Percentiles rank a stretch among this genome's conserved stretches.
Conservation (phyloP, 2,329 filamentous ascomycete genomes). For the Nigrospora sphaerica region DNA sequence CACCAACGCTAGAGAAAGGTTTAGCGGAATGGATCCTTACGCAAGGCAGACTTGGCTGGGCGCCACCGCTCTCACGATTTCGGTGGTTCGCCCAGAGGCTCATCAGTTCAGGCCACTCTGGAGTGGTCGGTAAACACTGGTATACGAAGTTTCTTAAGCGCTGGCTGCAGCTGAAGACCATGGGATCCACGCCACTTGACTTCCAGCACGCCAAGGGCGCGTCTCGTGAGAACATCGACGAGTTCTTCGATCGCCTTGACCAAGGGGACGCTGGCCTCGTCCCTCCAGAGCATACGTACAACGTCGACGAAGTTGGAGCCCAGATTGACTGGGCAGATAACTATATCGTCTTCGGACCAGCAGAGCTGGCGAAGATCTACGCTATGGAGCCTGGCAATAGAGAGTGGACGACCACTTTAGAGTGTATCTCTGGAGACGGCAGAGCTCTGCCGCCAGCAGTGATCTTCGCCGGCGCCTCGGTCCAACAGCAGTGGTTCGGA, state of each 20-base stretch:
- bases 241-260: neutral
- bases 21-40: neutral
- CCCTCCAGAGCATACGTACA: neutral
- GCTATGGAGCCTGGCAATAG: neutral
- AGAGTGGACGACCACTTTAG: neutral
- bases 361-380: neutral
- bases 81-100: neutral
- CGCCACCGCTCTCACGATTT: neutral
- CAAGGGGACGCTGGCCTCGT: too few species aligned
- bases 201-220: neutral
- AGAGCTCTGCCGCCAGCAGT: neutral
- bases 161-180: neutral
- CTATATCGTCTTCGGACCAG: neutral
- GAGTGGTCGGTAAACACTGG: neutral
- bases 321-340: neutral
- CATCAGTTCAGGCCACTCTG: neutral
- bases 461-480: neutral
- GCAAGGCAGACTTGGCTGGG: neutral
- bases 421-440: neutral
- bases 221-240: neutral
- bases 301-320: neutral
- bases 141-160: neutral
- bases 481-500: neutral
- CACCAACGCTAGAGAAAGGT: neutral
- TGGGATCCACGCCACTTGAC: neutral